Conservation (phyloP, 2,329 filamentous ascomycete genomes). For the Cryphonectria naterciae region DNA sequence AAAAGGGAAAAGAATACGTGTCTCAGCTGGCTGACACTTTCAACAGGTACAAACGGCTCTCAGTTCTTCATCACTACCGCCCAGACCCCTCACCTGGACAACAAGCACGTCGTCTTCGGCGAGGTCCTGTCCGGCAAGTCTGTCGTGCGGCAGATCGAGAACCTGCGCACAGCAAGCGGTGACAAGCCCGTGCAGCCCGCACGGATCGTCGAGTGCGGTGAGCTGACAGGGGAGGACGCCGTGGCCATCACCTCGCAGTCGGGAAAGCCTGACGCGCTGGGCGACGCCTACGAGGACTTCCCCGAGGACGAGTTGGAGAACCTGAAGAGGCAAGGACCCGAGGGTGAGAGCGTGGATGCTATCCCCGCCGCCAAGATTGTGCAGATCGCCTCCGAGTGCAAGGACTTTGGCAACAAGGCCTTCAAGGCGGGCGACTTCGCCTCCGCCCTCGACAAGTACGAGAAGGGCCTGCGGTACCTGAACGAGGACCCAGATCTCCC, state of each 20-base stretch:
- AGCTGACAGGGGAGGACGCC: slow-evolving; percentile 63
- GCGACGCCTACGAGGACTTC: slow-evolving; percentile 94
- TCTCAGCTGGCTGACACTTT: slow-evolving; percentile 6
- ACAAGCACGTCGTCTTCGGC: slow-evolving; percentile 97
- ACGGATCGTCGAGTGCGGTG: slow-evolving; percentile 80
- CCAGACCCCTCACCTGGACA: slow-evolving; percentile 89
- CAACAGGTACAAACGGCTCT: slow-evolving; percentile 83
- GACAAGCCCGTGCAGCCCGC: slow-evolving; percentile 81
- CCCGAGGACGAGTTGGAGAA: slow-evolving; percentile 74
- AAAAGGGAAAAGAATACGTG: slow-evolving; percentile 1
- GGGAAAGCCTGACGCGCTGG: slow-evolving; percentile 76
- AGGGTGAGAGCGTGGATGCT: slow-evolving; percentile 50
- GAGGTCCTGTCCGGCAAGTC: slow-evolving; percentile 93
- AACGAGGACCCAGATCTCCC: slow-evolving; percentile 81
- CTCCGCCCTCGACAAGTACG: slow-evolving; percentile 85
- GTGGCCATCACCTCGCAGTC: slow-evolving; percentile 69
- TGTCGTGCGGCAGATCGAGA: slow-evolving; percentile 87
- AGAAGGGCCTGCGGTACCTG: slow-evolving; percentile 88
- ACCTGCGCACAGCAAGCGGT: slow-evolving; percentile 70
- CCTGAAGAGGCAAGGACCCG: slow-evolving; percentile 23
- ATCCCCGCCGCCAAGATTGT: slow-evolving; percentile 71
- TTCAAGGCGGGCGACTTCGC: slow-evolving; percentile 79
- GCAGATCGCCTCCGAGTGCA: slow-evolving; percentile 82
- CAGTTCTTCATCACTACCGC: slow-evolving; percentile 99
- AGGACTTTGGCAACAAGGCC: slow-evolving; percentile 88